Conservation (phyloP, 2,329 filamentous ascomycete species). For the Dactylellina haptotyla region DNA sequence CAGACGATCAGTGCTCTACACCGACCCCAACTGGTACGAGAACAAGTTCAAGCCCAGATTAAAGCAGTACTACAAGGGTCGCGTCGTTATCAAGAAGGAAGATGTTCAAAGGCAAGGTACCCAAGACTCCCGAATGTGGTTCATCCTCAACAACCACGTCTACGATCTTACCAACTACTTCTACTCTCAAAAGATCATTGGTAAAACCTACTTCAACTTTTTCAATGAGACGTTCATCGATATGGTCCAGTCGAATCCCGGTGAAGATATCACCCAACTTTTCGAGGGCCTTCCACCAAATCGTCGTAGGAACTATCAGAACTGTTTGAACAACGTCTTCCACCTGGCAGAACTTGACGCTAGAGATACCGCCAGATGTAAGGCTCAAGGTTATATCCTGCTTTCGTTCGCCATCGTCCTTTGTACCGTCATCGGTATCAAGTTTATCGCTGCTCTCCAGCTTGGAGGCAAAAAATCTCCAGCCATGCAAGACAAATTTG, state of each 20-base stretch:
- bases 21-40: slow-evolving; percentile 80
- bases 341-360: slow-evolving; percentile 88
- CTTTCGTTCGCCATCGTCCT: slow-evolving; percentile 87
- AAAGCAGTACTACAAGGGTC: slow-evolving; percentile 84
- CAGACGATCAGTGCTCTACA: slow-evolving; percentile 69
- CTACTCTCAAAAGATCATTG: slow-evolving; percentile 62
- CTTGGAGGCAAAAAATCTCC: slow-evolving; percentile 91
- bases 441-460: slow-evolving; percentile 92
- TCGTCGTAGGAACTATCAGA: slow-evolving; percentile 71
- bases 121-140: slow-evolving; percentile 77
- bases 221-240: slow-evolving; percentile 74
- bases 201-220: slow-evolving; percentile 71
- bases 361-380: slow-evolving; percentile 77
- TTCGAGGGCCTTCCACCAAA: slow-evolving; percentile 70
- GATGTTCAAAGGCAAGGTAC: slow-evolving; percentile 73
- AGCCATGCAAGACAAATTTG: slow-evolving; percentile 94
- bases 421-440: slow-evolving; percentile 80
- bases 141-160: slow-evolving; percentile 77
- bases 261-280: slow-evolving; percentile 76
- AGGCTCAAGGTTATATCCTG: slow-evolving; percentile 90
- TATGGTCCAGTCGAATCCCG: slow-evolving; percentile 78
- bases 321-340: slow-evolving; percentile 84
- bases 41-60: slow-evolving; percentile 79
- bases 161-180: slow-evolving; percentile 96
- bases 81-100: slow-evolving; percentile 76